Base-by-base conservation (phyloP, 768 basidiomycete genomes). In the Agrocybe praecox region DNA sequence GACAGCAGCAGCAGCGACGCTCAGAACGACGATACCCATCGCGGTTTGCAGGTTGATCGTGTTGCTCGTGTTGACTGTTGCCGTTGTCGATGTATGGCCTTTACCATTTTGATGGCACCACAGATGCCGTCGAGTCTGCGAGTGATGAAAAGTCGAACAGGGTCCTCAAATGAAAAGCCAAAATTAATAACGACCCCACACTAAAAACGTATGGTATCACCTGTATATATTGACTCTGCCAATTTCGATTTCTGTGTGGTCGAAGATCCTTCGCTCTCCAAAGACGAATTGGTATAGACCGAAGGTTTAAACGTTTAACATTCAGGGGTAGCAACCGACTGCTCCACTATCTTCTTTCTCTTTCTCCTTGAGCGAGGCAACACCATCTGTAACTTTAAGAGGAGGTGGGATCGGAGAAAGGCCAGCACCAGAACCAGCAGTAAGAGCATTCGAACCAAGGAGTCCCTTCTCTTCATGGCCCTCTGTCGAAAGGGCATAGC, bases 1-100 rank as follows among this genome's bases (percentile, higher is more conserved):
- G 49, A 91, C 88, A 7, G 88, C 89, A 12, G 82, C 87, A 2
- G 89, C 87, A 3, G 86, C 87, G 8, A 88, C 81, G 49, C 85
- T 78, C 24, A 91, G 69, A 4, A 91, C 78, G 17, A 89, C 67
- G 8, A 90, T 82, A 5, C 88, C 88, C 2, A 88, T 70, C 6
- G 85, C 87, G 1, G 87, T 79, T 55, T 80, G 79, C 62, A 85
- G 62, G 73, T 76, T 76, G 55, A 64, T 18, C 32, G 46, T 26
- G n/a, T 36, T 34, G 26, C 36, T 48, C 24, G 26, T 9, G 26
- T 51, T 18, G 22, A n/a, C n/a, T n/a, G n/a, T n/a, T n/a, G n/a
- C n/a, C n/a, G 18, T n/a, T 24, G 36, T 18, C 22, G 22, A 10
- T 36, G 43, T 44, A 26, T 1, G 6, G 1, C n/a, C 34, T 40